phyloP scores from a whole-genome alignment of 2,329 filamentous ascomycete genomes.

The Fusarium falciforme region DNA sequence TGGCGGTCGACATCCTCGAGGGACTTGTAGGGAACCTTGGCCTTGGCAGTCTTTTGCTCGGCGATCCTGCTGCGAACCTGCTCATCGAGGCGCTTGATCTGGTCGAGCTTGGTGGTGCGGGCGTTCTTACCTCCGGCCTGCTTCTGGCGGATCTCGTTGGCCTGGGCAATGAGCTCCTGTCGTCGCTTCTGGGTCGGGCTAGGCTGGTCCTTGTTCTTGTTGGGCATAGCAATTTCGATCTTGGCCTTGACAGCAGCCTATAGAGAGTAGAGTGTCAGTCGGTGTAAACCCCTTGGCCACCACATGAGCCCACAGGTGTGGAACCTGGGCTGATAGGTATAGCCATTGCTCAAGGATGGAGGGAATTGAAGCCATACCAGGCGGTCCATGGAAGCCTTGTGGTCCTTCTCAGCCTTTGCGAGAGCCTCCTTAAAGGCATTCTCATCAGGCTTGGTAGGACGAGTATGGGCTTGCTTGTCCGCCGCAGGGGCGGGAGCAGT shows the following conservation, averaged over 20 bases:
- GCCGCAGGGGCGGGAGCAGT: conserved; percentile 58
- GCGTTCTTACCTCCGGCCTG: conserved; percentile 89
- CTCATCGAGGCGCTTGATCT: conserved; percentile 92
- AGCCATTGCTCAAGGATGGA: conserved; percentile 3
- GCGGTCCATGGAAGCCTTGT: conserved; percentile 78
- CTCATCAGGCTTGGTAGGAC: conserved; percentile 89
- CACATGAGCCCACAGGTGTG: conserved; percentile 34
- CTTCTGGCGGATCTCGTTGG: conserved; percentile 85
- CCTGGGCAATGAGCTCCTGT: conserved; percentile 84
- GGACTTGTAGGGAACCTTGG: conserved; percentile 86
- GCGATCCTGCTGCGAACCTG: conserved; percentile 85
- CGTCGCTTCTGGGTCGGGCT: conserved; percentile 85
- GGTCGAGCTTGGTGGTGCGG: conserved; percentile 81
- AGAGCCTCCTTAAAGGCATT: conserved; percentile 83
- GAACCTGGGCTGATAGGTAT: conserved; percentile 23
- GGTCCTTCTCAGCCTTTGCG: conserved; percentile 86
- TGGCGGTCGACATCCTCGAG: conserved; percentile 88
- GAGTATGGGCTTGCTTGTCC: conserved; percentile 58
- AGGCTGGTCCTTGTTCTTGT: conserved; percentile 80
- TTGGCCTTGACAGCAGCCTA: conserved; percentile 91
- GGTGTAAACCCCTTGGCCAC: conserved; percentile 11
- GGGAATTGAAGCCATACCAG: conserved; percentile 50
- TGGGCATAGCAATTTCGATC: conserved; percentile 83
- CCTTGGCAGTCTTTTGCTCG: conserved; percentile 88
- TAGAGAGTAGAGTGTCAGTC: conserved; percentile 27